These are phyloP conservation scores for Rhodotorula sp. DNA, from an alignment of 1,284 basidiomycete genomes.

Conservation along the genomic window DNA sequence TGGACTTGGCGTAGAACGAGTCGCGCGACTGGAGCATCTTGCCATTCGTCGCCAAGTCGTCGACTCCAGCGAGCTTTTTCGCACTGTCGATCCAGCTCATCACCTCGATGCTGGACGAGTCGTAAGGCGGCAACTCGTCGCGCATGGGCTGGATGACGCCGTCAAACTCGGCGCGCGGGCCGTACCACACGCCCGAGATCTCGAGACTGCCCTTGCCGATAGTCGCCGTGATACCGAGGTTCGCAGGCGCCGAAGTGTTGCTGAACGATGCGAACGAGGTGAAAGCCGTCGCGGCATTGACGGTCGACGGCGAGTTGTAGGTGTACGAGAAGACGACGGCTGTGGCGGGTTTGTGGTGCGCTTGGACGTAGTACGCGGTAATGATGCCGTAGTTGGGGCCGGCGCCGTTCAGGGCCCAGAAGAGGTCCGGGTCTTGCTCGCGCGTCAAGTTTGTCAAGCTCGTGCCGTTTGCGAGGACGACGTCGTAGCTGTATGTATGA, in stretches of 20 bases:
- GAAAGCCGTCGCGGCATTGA: conserved; percentile 22
- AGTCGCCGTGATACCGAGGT: conserved; percentile 19
- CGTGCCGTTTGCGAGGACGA: conserved; percentile 49
- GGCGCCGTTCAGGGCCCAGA: conserved; percentile 48
- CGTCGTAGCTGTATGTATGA: conserved; percentile 39
- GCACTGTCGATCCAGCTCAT: conserved; percentile 25
- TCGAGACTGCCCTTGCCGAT: conserved; percentile 13
- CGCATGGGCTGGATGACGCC: conserved; percentile 13
- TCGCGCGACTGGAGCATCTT: conserved; percentile 22
- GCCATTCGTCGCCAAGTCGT: conserved; percentile 21
- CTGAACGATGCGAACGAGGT: conserved; percentile 18
- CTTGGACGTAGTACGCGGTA: conserved; percentile 42
- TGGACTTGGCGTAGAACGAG: conserved; percentile 42
- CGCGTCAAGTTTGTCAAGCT: conserved; percentile 41
- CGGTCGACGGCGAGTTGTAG: conserved; percentile 7
- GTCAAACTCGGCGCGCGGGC: conserved; percentile 5
- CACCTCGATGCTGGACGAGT: conserved; percentile 1
- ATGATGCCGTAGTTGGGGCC: conserved; percentile 49
- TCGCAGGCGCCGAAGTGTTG: conserved; percentile 21
- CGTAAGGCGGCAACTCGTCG: conserved; percentile 13
- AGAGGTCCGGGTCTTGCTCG: conserved; percentile 33
- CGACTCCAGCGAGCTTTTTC: conserved; percentile 15
- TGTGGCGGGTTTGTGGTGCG: conserved; percentile 18
- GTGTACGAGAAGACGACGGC: conserved; percentile 31
- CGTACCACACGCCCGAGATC: conserved; percentile 26